A percentile compares a stretch with the other conserved stretches of the same genome.
Conservation (phyloP, 2,329 filamentous ascomycete species). For the Tolypocladium amazonense region DNA sequence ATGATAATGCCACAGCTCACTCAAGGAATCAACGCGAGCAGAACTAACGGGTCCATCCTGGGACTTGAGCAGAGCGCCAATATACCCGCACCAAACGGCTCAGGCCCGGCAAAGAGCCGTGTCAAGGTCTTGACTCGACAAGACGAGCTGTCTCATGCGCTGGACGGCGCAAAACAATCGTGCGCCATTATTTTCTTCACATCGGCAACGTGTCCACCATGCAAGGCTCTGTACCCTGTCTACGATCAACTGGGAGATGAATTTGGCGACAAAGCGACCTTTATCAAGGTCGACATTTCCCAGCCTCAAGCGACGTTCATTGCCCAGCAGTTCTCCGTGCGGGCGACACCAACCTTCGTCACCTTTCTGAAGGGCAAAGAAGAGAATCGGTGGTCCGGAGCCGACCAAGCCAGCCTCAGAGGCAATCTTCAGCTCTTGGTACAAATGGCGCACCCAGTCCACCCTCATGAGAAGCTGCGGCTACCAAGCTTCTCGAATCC, state of each 20-base stretch:
- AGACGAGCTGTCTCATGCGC: constrained; percentile 17
- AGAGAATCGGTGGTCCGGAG: constrained; percentile 72
- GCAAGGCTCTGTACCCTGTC: constrained; percentile 70
- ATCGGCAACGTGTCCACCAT: constrained; percentile 74
- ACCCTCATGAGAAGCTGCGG: constrained; percentile 62
- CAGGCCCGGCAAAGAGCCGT: constrained; percentile 4
- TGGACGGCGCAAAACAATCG: constrained; percentile 50
- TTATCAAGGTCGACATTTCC: constrained; percentile 78
- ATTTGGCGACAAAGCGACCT: constrained; percentile 51
- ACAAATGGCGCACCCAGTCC: constrained; percentile 62
- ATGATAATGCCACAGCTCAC: constrained; percentile 69
- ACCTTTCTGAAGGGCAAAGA: constrained; percentile 70
- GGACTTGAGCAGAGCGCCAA: constrained; percentile 34
- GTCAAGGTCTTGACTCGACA: constrained; percentile 51
- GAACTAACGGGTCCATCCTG: constrained; percentile 40
- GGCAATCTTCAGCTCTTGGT: constrained; percentile 65
- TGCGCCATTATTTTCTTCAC: constrained; percentile 89
- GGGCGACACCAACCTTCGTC: constrained; percentile 79
- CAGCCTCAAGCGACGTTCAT: constrained; percentile 52
- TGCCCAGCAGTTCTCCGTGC: constrained; percentile 54
- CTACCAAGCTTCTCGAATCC: constrained; percentile 59
- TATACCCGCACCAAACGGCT: constrained; percentile 4
- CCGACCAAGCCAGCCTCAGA: constrained; percentile 55
- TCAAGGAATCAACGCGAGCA: constrained; percentile 38
- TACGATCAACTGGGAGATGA: constrained; percentile 75